Evolutionary conservation across 2,329 filamentous ascomycete genomes (phyloP).

Genomic region (Colletotrichum orchidophilum): DNA sequence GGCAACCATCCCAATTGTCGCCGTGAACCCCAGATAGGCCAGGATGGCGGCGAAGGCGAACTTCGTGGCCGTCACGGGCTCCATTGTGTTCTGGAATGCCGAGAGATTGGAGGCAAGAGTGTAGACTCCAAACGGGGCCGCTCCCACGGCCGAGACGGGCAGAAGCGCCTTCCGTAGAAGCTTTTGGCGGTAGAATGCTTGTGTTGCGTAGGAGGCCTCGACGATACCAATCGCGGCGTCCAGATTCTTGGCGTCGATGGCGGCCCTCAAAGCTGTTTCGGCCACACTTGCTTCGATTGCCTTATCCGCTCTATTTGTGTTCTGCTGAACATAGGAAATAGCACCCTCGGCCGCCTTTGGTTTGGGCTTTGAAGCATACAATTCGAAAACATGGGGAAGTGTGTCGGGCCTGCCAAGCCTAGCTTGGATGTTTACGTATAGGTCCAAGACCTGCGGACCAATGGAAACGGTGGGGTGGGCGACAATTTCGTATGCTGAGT

Average conservation of each 20-base stretch:
- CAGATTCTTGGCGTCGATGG: slow-evolving; percentile 82
- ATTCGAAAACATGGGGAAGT: slow-evolving; percentile 80
- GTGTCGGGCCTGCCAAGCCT: slow-evolving; percentile 77
- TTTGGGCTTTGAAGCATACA: slow-evolving; percentile 86
- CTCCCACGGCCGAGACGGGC: slow-evolving; percentile 64
- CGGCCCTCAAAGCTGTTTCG: slow-evolving; percentile 78
- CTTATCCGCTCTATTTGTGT: slow-evolving; percentile 74
- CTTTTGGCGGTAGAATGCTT: slow-evolving; percentile 74
- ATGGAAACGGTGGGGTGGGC: slow-evolving; percentile 83
- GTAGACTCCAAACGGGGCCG: slow-evolving; percentile 75
- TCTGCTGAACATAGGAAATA: slow-evolving; percentile 68
- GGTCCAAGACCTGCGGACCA: slow-evolving; percentile 73
- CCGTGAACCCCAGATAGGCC: slow-evolving; percentile 84
- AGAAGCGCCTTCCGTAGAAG: slow-evolving; percentile 70
- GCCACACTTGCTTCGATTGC: slow-evolving; percentile 79
- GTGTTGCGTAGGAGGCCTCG: slow-evolving; percentile 72
- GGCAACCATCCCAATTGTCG: slow-evolving; percentile 83
- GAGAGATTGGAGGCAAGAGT: slow-evolving; percentile 74
- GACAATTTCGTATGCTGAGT: slow-evolving; percentile 74
- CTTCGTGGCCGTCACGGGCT: slow-evolving; percentile 76
- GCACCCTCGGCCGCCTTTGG: slow-evolving; percentile 69
- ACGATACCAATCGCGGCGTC: slow-evolving; percentile 80
- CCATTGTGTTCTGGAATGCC: slow-evolving; percentile 78
- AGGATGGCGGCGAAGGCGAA: slow-evolving; percentile 83
- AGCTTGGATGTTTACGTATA: slow-evolving; percentile 81